phyloP scores from a whole-genome alignment of 2,329 filamentous ascomycete species.

The Lecanicillium sp. region DNA sequence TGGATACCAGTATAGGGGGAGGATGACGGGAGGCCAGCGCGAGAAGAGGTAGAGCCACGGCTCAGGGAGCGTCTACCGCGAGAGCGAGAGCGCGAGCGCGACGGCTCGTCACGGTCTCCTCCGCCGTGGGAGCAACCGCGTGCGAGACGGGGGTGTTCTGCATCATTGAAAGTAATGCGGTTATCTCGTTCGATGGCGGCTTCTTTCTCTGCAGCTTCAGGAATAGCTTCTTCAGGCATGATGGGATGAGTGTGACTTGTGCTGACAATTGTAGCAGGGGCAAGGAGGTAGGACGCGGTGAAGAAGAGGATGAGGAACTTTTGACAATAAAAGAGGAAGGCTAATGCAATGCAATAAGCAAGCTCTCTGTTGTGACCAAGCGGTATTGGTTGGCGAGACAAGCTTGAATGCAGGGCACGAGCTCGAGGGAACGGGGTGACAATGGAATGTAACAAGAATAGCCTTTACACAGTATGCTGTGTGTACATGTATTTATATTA shows the following conservation, averaged over 20 bases:
- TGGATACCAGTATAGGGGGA: constrained; percentile 31
- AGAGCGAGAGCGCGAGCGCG: constrained; percentile 18
- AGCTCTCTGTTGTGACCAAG: neutral
- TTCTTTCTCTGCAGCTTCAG: constrained; percentile 19
- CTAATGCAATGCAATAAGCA: constrained; percentile 2
- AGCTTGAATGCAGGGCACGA: neutral
- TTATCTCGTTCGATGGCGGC: constrained; percentile 18
- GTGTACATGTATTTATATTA: constrained; percentile 13
- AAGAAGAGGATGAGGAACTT: neutral
- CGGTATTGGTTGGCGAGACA: neutral
- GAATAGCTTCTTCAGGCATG: constrained; percentile 19
- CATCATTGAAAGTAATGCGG: constrained; percentile 22
- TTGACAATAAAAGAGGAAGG: neutral
- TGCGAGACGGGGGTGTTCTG: constrained; percentile 17
- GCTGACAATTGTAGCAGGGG: neutral
- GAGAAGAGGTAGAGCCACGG: constrained; percentile 17
- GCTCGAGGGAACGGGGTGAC: neutral
- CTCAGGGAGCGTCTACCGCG: constrained; percentile 21
- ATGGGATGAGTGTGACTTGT: neutral
- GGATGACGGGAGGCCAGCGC: constrained; percentile 22
- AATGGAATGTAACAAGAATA: constrained; percentile 1
- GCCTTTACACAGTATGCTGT: constrained; percentile 2
- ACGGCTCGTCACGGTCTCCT: constrained; percentile 3
- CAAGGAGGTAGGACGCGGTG: neutral
- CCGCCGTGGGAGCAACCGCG: constrained; percentile 16